Evolutionary conservation across 2,329 filamentous ascomycete species (phyloP), one percentile per base, ranked within the genome.

Genomic region (Monilinia aucupariae): DNA sequence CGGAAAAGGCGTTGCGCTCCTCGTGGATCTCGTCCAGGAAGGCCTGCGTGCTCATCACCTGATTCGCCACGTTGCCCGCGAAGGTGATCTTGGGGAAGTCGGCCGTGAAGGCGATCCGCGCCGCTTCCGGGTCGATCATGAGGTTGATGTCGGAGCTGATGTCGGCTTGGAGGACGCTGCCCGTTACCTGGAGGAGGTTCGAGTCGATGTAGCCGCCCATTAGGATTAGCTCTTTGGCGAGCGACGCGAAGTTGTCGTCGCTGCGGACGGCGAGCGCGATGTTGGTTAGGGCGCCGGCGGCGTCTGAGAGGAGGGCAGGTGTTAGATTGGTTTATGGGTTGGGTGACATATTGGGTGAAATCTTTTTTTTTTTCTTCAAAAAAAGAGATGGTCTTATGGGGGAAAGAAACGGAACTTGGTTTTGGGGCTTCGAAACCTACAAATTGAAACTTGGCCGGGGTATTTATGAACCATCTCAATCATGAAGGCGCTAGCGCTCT

Each of bases 171-270:
- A 67, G 50, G 10, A 71, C 39, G 37, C 66, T 68, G 4, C 72
- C 72, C 0, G 70, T 72, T 5, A 70, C 71, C 67, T 73, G 64
- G 47, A 75, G 67, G 51, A 78, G 69, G 30, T 75, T 78, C 6
- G 75, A 71, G 68, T 82, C 80, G 27, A 81, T 68, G 67, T 79
- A 81, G 2, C 79, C 78, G 60, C 80, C 79, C 79, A 82, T 82
- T 59, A 81, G 75, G 32, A 80, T 74, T 4, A 82, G 71, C 37
- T 78, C 77, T 67, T 78, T 80, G 6, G 78, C 75, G 54, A 78
- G 69, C 30, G 73, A 74, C 1, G 80, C 79, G 67, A 82, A 82
- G 13, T 73, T 70, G 3, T 78, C 71, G 68, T 82, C 78, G 67
- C 80, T 71, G 7, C 78, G 75, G 30, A 77, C 72, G 1, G 80